Conservation (phyloP, 139 green algal species). For the Volvox reticuliferus region DNA sequence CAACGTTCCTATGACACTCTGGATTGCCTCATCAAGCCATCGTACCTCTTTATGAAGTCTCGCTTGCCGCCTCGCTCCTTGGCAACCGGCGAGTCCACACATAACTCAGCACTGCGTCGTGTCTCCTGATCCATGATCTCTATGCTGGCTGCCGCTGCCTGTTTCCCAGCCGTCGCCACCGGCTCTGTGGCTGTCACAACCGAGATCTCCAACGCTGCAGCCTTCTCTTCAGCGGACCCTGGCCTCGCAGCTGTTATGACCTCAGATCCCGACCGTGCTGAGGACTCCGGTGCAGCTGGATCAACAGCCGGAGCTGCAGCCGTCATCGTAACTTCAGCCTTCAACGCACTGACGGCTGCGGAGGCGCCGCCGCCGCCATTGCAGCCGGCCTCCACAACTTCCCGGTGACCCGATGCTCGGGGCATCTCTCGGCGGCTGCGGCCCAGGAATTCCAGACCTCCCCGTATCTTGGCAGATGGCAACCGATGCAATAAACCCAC, state of each 20-base stretch:
- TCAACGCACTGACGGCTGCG: neutral
- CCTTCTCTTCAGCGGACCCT: neutral
- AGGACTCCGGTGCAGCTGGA: neutral
- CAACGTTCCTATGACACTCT: too few relatives aligned
- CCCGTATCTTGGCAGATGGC: neutral
- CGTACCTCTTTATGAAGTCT: constrained; percentile 20
- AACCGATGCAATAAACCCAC: neutral
- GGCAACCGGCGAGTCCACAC: neutral
- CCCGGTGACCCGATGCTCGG: neutral
- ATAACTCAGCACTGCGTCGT: neutral
- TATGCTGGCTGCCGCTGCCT: too few relatives aligned
- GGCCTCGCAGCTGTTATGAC: neutral
- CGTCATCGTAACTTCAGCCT: neutral
- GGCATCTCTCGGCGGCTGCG: neutral
- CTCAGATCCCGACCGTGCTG: neutral
- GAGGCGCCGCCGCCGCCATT: neutral
- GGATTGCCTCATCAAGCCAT: too few relatives aligned
- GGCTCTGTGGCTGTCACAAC: neutral
- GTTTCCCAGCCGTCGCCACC: neutral
- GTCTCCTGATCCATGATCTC: neutral
- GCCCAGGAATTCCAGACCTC: neutral
- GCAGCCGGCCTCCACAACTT: neutral
- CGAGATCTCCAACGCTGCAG: neutral
- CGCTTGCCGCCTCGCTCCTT: neutral
- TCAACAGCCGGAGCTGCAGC: neutral